These are phyloP conservation scores for Phytopythium delawarense DNA, from an alignment of 352 stramenopile genomes.

Conservation along the genomic window DNA sequence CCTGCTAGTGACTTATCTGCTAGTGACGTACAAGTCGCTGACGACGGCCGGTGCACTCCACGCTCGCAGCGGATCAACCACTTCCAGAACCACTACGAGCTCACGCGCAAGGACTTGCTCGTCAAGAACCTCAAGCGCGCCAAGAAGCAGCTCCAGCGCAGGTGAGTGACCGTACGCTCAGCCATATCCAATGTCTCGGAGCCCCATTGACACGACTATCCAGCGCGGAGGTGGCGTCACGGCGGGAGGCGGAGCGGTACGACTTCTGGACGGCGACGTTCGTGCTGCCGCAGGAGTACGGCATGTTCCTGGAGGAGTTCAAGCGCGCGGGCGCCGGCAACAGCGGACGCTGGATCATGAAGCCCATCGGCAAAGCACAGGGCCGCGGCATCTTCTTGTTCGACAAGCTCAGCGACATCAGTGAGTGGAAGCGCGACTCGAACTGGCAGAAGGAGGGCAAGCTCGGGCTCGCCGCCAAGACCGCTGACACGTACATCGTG, in stretches of 20 bases:
- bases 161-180: slow-evolving; percentile 58
- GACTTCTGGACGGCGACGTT: slow-evolving; percentile 92
- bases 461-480: slow-evolving; percentile 14
- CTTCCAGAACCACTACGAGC: slow-evolving; percentile 65
- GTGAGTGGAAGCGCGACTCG: slow-evolving; percentile 91
- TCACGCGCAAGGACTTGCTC: slow-evolving; percentile 92
- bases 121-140: slow-evolving; percentile 94
- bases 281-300: slow-evolving; percentile 91
- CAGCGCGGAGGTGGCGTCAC: slow-evolving; percentile 7
- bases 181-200: background rate
- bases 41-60: slow-evolving; percentile 18
- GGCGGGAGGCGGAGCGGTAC: slow-evolving; percentile 33
- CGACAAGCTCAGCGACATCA: slow-evolving; percentile 91
- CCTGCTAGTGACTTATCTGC: too few species aligned
- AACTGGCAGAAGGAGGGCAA: slow-evolving; percentile 67
- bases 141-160: slow-evolving; percentile 63
- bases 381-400: slow-evolving; percentile 95
- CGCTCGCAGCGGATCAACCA: slow-evolving; percentile 86
- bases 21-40: slow-evolving; percentile 68
- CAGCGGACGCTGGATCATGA: slow-evolving; percentile 95
- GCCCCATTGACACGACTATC: slow-evolving; percentile 80
- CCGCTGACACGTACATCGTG: slow-evolving; percentile 90
- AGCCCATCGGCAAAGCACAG: slow-evolving; percentile 90
- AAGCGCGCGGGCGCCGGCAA: slow-evolving; percentile 58
- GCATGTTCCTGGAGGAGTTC: slow-evolving; percentile 95